phyloP scores from a whole-genome alignment of 805 yeast species.

The Starmerella bombicola region DNA sequence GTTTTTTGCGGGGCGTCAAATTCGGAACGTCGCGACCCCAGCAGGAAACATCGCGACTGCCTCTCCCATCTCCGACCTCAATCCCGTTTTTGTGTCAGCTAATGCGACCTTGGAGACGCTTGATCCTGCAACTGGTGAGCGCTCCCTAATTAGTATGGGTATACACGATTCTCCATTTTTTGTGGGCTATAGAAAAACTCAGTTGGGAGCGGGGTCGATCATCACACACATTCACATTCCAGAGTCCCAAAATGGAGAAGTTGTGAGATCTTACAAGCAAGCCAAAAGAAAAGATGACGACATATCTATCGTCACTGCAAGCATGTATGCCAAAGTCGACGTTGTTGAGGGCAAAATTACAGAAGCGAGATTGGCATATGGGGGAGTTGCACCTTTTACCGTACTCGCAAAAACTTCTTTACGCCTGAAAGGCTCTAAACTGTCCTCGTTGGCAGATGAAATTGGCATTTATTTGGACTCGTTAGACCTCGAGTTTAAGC shows the following conservation, averaged over 20 bases:
- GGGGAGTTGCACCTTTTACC: constrained; percentile 41
- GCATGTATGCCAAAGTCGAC: constrained; percentile 26
- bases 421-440: constrained; percentile 19
- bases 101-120: constrained; percentile 33
- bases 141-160: constrained; percentile 28
- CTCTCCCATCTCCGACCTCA: constrained; percentile 39
- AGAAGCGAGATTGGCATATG: constrained; percentile 32
- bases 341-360: constrained; percentile 5
- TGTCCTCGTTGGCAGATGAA: constrained; percentile 12
- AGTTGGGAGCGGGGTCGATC: constrained; percentile 30
- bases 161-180: constrained; percentile 30
- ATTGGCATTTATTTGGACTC: constrained; percentile 7
- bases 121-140: constrained; percentile 26
- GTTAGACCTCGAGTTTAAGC: constrained; percentile 32
- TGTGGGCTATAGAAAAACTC: constrained; percentile 35
- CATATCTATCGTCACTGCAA: constrained; percentile 38
- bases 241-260: constrained; percentile 30
- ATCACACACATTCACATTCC: constrained; percentile 34
- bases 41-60: constrained; percentile 42
- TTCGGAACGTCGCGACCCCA: constrained; percentile 39
- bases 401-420: constrained; percentile 32
- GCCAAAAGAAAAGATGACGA: constrained; percentile 41
- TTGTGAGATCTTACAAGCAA: constrained; percentile 35
- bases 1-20: constrained; percentile 39
- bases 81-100: constrained; percentile 36